Evolutionary conservation across 2,329 filamentous ascomycete genomes (phyloP), one percentile per base, ranked within the genome.

Genomic region (Paraphaeosphaeria sporulosa): DNA sequence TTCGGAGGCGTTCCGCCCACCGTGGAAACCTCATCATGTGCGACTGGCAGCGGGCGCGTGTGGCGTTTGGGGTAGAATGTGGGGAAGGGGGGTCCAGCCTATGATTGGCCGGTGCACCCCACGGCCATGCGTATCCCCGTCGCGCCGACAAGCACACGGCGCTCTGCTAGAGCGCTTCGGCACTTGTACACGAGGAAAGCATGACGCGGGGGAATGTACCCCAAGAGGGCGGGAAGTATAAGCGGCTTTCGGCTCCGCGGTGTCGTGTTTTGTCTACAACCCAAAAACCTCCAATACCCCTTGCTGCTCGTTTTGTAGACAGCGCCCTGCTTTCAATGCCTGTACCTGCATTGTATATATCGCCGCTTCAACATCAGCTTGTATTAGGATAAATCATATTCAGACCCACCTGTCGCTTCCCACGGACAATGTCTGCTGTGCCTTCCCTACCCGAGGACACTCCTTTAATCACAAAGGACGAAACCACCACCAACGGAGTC

Each of bases 381-480:
- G 13, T 52, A 38, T 23, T 15, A 40, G n/a, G 15, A 30, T 23
- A 23, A 13, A 10, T 40, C 10, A 5, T 8, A 47, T 40, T 51
- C 27, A 48, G 21, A n/a, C 25, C 19, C 43, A 38, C 46, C n/a
- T 15, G 34, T 43, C 40, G 21, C 49, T 19, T 56, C 42, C 32
- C n/a, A 19, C 44, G 23, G n/a, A 49, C 47, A 12, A 76, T 76
- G 74, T 74, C 72, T 19, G 73, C 71, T 30, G 55, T 76, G 42
- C 73, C 73, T 6, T 69, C 70, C 27, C 57, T 75, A 9, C 74
- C 72, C 2, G 59, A 62, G 51, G 66, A 70, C 21, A 65, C 61
- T 19, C 66, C 63, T 13, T 49, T 58, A 4, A 53, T 62, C 13
- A 44, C 62, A 19, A 36, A 54, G 4, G 67, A 68, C 40, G 62